Percentiles rank a stretch among this genome's conserved stretches.
phyloP scores from a whole-genome alignment of 2,329 filamentous ascomycete species.

The Neonectria sp. region DNA sequence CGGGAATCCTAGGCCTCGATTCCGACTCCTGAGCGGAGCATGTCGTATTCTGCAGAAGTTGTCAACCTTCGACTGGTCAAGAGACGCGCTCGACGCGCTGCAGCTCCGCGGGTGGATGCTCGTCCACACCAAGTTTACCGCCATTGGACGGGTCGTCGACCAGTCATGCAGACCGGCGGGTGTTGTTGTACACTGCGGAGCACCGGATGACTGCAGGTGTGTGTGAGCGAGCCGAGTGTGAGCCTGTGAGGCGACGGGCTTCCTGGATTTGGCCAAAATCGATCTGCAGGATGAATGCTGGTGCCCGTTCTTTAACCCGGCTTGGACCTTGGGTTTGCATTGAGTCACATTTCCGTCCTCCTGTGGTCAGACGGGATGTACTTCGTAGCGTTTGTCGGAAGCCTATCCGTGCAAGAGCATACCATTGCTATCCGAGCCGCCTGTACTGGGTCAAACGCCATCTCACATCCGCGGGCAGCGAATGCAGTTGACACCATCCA shows the following conservation, averaged over 20 bases:
- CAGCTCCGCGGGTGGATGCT: slow-evolving; percentile 38
- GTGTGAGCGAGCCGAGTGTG: slow-evolving; percentile 11
- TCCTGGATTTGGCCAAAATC: slow-evolving; percentile 33
- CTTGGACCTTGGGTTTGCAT: background rate
- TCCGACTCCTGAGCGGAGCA: slow-evolving; percentile 40
- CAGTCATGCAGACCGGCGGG: slow-evolving; percentile 33
- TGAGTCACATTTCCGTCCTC: background rate
- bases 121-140: slow-evolving; percentile 30
- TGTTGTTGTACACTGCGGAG: slow-evolving; percentile 27
- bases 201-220: slow-evolving; percentile 29
- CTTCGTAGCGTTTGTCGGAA: background rate
- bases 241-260: slow-evolving; percentile 19
- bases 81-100: slow-evolving; percentile 45
- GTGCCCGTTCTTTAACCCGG: slow-evolving; percentile 15
- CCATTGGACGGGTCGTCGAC: slow-evolving; percentile 38
- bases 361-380: background rate
- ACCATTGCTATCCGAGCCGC: background rate
- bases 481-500: background rate
- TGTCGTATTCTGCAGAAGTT: slow-evolving; percentile 39
- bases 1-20: background rate
- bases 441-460: background rate
- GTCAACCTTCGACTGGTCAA: slow-evolving; percentile 37
- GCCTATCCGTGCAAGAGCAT: background rate
- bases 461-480: background rate
- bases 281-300: slow-evolving; percentile 38